phyloP scores from a whole-genome alignment of 441 rosid species.

The Mallotus repandus region DNA sequence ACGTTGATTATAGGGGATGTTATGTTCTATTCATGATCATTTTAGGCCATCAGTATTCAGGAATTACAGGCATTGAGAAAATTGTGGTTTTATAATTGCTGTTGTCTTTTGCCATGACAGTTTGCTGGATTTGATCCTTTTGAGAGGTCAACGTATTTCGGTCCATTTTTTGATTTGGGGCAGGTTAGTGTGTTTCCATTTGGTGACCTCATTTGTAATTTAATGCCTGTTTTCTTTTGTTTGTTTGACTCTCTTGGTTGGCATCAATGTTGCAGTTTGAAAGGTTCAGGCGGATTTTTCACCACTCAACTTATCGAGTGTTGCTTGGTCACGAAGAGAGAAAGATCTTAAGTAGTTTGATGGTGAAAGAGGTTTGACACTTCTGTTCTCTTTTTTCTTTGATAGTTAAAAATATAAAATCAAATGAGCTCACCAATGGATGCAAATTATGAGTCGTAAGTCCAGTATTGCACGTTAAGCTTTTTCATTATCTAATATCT shows the following conservation, averaged over 20 bases:
- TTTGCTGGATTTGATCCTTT: slow-evolving; percentile 98
- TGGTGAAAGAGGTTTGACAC: slow-evolving; percentile 63
- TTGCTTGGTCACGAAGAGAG: slow-evolving; percentile 88
- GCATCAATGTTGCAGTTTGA: slow-evolving; percentile 53
- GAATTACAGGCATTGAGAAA: not conserved
- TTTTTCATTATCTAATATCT: not conserved
- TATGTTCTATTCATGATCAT: not conserved
- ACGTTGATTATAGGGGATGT: no score
- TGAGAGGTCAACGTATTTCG: slow-evolving; percentile 86
- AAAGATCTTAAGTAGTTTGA: slow-evolving; percentile 72
- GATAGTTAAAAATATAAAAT: not conserved
- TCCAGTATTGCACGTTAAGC: not conserved
- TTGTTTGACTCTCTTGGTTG: not conserved
- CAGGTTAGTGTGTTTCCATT: slow-evolving; percentile 49
- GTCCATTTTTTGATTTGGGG: slow-evolving; percentile 89
- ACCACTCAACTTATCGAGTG: slow-evolving; percentile 82
- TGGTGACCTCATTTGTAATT: slow-evolving; percentile 5
- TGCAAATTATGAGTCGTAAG: not conserved
- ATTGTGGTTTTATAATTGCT: not conserved
- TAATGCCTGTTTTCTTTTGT: not conserved
- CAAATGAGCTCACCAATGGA: not conserved
- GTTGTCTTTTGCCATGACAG: slow-evolving; percentile 34
- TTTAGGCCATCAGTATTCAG: not conserved
- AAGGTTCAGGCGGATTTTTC: slow-evolving; percentile 88
- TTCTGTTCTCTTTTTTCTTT: not conserved